Conservation (phyloP, 305 asterid species). For the Fraxinus latifolia region DNA sequence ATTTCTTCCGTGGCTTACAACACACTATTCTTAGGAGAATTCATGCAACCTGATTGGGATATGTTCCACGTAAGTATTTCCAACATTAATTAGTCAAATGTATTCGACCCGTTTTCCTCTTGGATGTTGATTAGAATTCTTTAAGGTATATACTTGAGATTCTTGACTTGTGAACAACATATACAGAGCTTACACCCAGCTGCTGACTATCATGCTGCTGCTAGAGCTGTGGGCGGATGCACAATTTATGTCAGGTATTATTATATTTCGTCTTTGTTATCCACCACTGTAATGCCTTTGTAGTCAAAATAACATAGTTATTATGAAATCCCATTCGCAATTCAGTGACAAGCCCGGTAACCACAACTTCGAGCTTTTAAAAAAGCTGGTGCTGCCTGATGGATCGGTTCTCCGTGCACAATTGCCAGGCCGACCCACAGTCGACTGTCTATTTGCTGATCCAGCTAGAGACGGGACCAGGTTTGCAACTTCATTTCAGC, state of each 20-base stretch:
- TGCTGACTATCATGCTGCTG: constrained; percentile 57
- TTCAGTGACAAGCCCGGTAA: constrained; percentile 51
- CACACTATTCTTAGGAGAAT: constrained; percentile 71
- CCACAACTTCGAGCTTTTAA: constrained; percentile 49
- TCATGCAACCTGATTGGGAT: constrained; percentile 87
- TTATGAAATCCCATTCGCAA: not conserved
- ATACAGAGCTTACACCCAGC: constrained; percentile 51
- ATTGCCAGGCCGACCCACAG: constrained; percentile 52
- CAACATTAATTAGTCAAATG: not conserved
- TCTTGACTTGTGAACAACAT: not conserved
- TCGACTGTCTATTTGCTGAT: constrained; percentile 48
- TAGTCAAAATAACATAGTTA: not conserved
- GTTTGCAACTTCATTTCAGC: constrained; percentile 12
- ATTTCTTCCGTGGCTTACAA: constrained; percentile 74
- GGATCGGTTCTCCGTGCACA: constrained; percentile 50
- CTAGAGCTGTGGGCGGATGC: constrained; percentile 52
- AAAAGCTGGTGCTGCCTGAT: constrained; percentile 49
- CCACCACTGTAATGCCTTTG: not conserved
- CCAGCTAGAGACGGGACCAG: constrained; percentile 56
- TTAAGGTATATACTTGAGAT: not conserved
- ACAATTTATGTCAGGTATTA: constrained; percentile 46
- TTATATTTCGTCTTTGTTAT: not conserved
- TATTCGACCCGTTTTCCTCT: not conserved
- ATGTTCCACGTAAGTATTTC: constrained; percentile 68
- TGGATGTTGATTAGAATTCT: not conserved